Evolutionary conservation across 352 stramenopile species (phyloP).

Genomic region (Thalassiosira exigua): DNA sequence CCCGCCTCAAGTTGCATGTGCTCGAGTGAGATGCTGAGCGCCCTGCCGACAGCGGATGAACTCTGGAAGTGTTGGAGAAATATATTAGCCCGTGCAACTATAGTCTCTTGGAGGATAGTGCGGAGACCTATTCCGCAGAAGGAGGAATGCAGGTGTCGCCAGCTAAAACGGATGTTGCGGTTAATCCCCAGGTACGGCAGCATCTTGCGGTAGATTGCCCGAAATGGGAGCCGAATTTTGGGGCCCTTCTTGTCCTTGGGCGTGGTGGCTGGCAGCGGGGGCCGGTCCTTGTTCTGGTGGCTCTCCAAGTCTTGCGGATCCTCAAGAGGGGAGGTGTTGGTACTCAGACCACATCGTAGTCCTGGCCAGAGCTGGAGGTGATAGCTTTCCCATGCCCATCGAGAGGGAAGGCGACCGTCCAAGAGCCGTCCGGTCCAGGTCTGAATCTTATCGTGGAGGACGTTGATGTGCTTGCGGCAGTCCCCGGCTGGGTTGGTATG

Average conservation of each 20-base stretch:
- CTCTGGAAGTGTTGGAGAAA: conserved; percentile 16
- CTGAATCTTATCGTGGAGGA: not conserved
- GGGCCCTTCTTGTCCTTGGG: not conserved
- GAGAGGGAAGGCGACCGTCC: conserved; percentile 5
- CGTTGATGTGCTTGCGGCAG: conserved; percentile 5
- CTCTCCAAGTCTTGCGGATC: not conserved
- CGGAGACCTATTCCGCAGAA: conserved; percentile 14
- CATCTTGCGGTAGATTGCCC: not conserved
- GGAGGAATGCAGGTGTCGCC: conserved; percentile 1
- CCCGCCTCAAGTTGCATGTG: conserved; percentile 10
- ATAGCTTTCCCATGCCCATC: conserved; percentile 33
- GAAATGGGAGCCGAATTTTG: not conserved
- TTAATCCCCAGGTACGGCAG: conserved; percentile 6
- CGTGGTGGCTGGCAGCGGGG: too few species aligned
- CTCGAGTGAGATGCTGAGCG: not conserved
- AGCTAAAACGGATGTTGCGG: conserved; percentile 6
- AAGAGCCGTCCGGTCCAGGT: conserved; percentile 6
- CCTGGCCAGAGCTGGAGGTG: conserved; percentile 21
- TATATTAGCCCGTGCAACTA: not conserved
- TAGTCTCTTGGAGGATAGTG: not conserved
- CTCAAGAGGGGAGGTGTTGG: not conserved
- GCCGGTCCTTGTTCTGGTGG: not conserved
- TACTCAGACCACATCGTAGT: conserved; percentile 23
- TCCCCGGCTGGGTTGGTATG: conserved; percentile 12
- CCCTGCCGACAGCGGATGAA: not conserved